Conservation (phyloP, 345 rosid genomes). For the Mangifera indica region DNA sequence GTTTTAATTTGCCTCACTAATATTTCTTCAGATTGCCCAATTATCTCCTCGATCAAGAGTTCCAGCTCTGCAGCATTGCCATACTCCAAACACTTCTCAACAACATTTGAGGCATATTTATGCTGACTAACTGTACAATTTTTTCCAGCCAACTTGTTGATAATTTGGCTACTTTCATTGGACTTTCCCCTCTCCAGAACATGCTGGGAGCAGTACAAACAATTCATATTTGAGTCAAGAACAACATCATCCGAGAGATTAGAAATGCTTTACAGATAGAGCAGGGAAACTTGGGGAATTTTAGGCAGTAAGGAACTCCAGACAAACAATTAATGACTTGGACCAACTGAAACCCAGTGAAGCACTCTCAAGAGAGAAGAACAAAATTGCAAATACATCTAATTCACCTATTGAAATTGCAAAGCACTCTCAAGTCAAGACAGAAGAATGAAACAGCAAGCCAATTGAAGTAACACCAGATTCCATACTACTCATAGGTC, state of each 20-base stretch:
- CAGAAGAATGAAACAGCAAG: too few species aligned
- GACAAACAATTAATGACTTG: too few species aligned
- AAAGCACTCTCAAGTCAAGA: too few species aligned
- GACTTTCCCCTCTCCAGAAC: slow-evolving; percentile 88
- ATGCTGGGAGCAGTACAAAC: slow-evolving; percentile 55
- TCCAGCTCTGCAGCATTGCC: slow-evolving; percentile 71
- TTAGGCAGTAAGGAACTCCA: too few species aligned
- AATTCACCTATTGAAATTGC: too few species aligned
- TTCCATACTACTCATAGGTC: too few species aligned
- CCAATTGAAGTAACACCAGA: too few species aligned
- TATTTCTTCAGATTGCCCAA: slow-evolving; percentile 73
- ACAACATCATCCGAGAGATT: not conserved
- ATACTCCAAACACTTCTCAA: slow-evolving; percentile 91
- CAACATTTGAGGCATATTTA: slow-evolving; percentile 93
- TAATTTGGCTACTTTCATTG: slow-evolving; percentile 66
- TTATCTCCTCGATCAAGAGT: slow-evolving; percentile 75
- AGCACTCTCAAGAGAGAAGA: too few species aligned
- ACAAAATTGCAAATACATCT: too few species aligned
- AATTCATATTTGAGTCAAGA: slow-evolving; percentile 3
- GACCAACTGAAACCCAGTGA: too few species aligned
- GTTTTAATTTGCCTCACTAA: slow-evolving; percentile 52
- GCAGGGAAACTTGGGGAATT: too few species aligned
- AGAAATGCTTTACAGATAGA: not conserved
- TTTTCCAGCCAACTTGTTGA: slow-evolving; percentile 76
- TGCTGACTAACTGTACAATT: slow-evolving; percentile 91